Conservation (phyloP, 257 asterid genomes). For the Solanum corneliomulleri region DNA sequence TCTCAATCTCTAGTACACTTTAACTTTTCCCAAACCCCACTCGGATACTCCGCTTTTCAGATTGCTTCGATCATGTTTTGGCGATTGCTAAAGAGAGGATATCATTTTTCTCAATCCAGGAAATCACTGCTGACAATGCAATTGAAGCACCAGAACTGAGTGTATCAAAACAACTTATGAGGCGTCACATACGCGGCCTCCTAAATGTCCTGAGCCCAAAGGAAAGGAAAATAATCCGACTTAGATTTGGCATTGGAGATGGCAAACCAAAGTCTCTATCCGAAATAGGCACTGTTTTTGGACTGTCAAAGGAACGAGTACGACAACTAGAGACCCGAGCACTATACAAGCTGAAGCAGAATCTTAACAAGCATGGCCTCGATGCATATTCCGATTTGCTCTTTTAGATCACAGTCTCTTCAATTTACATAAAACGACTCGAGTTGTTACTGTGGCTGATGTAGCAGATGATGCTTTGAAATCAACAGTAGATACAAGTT, state of each 20-base stretch:
- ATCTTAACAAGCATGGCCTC: slow-evolving; percentile 54
- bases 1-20: background rate
- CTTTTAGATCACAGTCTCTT: slow-evolving; percentile 11
- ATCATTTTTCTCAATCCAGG: slow-evolving; percentile 34
- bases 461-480: background rate
- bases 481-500: background rate
- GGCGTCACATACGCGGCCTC: slow-evolving; percentile 61
- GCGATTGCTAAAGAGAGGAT: background rate
- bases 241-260: slow-evolving; percentile 58
- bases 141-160: slow-evolving; percentile 54
- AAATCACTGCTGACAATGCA: slow-evolving; percentile 62
- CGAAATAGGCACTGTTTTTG: slow-evolving; percentile 66
- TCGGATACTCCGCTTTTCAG: background rate
- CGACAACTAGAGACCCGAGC: slow-evolving; percentile 87
- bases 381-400: slow-evolving; percentile 54
- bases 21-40: background rate
- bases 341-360: slow-evolving; percentile 62
- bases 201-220: slow-evolving; percentile 56
- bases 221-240: slow-evolving; percentile 59
- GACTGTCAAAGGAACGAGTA: slow-evolving; percentile 79
- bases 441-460: background rate
- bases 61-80: background rate
- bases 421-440: background rate
- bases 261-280: slow-evolving; percentile 57
- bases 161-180: slow-evolving; percentile 61